These are phyloP conservation scores for Linnemannia hyalina DNA, from an alignment of 192 early-diverging fungal species.

Conservation along the genomic window DNA sequence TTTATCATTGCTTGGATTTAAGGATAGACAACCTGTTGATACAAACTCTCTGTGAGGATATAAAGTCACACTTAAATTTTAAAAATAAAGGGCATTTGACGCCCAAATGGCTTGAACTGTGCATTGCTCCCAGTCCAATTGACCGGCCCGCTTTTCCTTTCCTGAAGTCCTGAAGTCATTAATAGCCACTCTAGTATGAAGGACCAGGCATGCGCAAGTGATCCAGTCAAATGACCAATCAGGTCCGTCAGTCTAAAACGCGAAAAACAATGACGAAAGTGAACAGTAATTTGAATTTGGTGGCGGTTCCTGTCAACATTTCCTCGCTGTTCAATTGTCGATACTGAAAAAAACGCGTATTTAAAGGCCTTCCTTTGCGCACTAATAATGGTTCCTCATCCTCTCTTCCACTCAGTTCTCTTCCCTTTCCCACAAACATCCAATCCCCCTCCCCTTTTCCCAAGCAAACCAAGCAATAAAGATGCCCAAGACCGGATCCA, in stretches of 20 bases:
- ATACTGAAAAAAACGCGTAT: not conserved
- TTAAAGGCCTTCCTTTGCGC: not conserved
- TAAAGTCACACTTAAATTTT: too few relatives aligned
- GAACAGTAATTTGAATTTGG: conserved; percentile 8
- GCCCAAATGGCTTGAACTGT: not conserved
- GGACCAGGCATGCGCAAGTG: not conserved
- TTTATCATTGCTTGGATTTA: too few relatives aligned
- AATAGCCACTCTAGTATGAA: not conserved
- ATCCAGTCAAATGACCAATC: not conserved
- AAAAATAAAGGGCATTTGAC: too few relatives aligned
- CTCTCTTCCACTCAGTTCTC: not conserved
- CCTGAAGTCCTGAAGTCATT: not conserved
- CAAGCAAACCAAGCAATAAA: not conserved
- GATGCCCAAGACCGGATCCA: conserved; percentile 26
- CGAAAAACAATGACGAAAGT: not conserved
- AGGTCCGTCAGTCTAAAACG: not conserved
- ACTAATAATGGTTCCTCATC: not conserved
- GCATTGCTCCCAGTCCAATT: not conserved
- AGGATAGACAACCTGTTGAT: too few relatives aligned
- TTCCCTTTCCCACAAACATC: not conserved
- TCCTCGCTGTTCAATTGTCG: not conserved
- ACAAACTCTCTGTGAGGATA: too few relatives aligned
- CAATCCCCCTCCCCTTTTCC: not conserved
- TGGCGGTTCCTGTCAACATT: not conserved
- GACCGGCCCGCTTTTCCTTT: not conserved